Base-by-base conservation (phyloP, 2,329 filamentous ascomycete genomes). In the Phaeomoniella chlamydospora region DNA sequence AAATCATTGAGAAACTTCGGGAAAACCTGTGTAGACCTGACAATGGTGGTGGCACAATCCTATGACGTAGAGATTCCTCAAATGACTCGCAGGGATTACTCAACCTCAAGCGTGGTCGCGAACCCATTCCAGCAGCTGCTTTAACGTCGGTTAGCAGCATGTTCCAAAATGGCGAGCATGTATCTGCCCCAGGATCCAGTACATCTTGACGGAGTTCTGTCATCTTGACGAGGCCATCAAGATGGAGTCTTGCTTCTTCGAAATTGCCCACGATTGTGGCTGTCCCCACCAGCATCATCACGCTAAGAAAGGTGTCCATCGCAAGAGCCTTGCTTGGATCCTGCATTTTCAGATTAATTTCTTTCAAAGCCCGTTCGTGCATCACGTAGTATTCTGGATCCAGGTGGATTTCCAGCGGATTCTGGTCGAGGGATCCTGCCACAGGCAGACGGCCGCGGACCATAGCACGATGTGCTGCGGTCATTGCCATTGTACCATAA, bases 321-420 rank as follows among this genome's bases (percentile, higher is more conserved):
- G 47, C 52, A 18, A 54, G 41, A 14, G 48, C 43, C 17, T 42
- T 40, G 14, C 37, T 34, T 15, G 51, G 51, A 41, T 55, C 45
- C 19, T 39, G 36, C 29, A 57, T 39, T 42, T 51, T 58, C 11
- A 34, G 40, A 35, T 53, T 54, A 48, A 55, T 54, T 38, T 51
- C 50, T 29, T 33, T 47, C 32, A 55, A 54, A 29, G 53, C 52
- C 41, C 50, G 52, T 11, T 46, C 51, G 39, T 59, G 59, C 50
- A 58, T 56, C 17, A 51, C 42, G 43, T 53, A 57, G 31, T 58
- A 58, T 29, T 58, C 55, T n/a, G 48, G 42, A 29, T 60, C 54
- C 16, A 45, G 42, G 14, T 50, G 43, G 14, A 50, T 41, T 9
- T 41, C 43, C 16, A 44, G 38, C 15, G 46, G 38, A 29, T 40